These are phyloP conservation scores for Simplicillium sp. DNA, from an alignment of 2,329 filamentous ascomycete genomes.

Conservation along the genomic window DNA sequence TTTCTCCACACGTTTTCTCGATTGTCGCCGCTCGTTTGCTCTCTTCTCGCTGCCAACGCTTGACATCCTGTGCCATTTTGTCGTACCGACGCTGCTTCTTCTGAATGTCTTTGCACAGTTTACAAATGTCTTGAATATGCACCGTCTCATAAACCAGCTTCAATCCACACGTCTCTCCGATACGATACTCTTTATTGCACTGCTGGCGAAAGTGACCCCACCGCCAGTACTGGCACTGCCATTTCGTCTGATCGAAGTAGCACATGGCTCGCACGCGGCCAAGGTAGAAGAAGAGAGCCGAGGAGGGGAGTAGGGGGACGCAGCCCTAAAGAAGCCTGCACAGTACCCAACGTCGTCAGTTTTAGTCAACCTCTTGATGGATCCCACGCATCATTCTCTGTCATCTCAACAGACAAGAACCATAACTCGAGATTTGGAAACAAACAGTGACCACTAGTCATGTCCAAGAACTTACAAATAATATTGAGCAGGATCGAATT, in stretches of 20 bases:
- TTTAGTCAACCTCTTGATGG: no score
- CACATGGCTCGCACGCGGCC: constrained; percentile 55
- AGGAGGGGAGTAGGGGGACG: neutral
- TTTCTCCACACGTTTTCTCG: constrained; percentile 60
- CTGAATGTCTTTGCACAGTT: constrained; percentile 79
- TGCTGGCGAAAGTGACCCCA: constrained; percentile 91
- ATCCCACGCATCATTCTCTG: no score
- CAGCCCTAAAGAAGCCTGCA: no score
- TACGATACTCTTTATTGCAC: constrained; percentile 90
- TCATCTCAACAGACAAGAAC: no score
- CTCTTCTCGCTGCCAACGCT: constrained; percentile 63
- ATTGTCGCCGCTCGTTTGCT: constrained; percentile 67
- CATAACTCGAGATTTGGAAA: no score
- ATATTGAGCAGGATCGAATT: no score
- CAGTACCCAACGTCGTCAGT: no score
- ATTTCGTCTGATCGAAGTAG: constrained; percentile 88
- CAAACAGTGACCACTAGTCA: no score
- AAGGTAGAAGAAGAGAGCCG: constrained; percentile 5
- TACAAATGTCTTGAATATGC: constrained; percentile 58
- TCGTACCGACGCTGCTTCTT: constrained; percentile 68
- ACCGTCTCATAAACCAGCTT: constrained; percentile 75
- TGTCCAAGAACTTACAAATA: no score
- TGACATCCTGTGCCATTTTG: constrained; percentile 67
- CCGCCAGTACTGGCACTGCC: constrained; percentile 82
- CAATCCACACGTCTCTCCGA: constrained; percentile 91